Conservation (phyloP, 768 basidiomycete genomes). For the Imleria badia region DNA sequence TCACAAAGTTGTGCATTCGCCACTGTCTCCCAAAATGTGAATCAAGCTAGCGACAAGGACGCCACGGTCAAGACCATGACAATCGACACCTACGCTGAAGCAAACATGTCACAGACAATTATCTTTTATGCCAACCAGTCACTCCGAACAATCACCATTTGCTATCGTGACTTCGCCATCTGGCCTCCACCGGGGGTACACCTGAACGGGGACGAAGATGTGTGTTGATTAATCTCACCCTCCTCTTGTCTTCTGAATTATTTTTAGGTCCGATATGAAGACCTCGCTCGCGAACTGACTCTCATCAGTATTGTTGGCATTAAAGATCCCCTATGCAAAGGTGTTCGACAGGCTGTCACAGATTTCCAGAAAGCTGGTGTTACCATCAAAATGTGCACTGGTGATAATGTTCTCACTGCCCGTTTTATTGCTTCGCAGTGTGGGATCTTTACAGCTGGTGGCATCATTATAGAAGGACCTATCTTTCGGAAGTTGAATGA, state of each 20-base stretch:
- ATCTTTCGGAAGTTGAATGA: conserved; percentile 79
- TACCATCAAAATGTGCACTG: conserved; percentile 96
- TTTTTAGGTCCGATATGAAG: conserved; percentile 63
- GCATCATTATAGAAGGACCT: conserved; percentile 98
- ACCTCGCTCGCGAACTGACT: conserved; percentile 69
- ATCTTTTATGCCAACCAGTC: conserved; percentile 98
- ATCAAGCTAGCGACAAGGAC: conserved; percentile 17
- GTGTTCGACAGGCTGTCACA: conserved; percentile 85
- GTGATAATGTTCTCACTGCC: conserved; percentile 93
- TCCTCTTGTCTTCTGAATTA: conserved; percentile 7
- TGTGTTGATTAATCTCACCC: conserved; percentile 25
- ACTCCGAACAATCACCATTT: conserved; percentile 90
- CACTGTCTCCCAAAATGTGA: conserved; percentile 51
- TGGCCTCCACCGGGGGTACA: conserved; percentile 74
- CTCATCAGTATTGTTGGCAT: conserved; percentile 92
- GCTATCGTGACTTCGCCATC: conserved; percentile 80
- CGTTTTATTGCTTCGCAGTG: conserved; percentile 97
- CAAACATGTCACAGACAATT: conserved; percentile 90
- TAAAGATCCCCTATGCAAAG: conserved; percentile 91
- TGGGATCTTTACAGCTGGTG: conserved; percentile 91
- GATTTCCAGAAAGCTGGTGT: conserved; percentile 91
- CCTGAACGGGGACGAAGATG: conserved; percentile 51
- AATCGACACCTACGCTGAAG: conserved; percentile 66
- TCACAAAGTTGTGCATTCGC: conserved; percentile 69
- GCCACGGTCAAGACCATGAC: conserved; percentile 50